Evolutionary conservation across 2,329 filamentous ascomycete species (phyloP), one percentile per base, ranked within the genome.

Genomic region (Colletotrichum musae): DNA sequence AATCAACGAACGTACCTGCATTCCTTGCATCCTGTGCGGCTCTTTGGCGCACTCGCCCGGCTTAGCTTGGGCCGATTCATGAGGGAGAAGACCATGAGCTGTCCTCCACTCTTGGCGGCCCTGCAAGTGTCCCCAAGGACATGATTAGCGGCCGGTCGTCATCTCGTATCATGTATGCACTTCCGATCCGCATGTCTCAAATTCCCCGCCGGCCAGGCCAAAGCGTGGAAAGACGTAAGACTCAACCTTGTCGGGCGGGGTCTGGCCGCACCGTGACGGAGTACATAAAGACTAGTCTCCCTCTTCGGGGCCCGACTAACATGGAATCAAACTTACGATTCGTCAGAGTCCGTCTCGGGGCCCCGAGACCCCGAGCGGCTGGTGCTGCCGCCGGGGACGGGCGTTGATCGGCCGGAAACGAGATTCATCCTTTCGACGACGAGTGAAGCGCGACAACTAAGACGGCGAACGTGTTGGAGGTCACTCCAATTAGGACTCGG

Each of bases 21-120:
- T 61, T 70, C 67, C 51, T 58, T 59, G 18, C 68, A 70, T 13
- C 68, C 68, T 12, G 28, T 70, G 16, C 68, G 63, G 53, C 24
- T 58, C 32, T 66, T 66, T 0, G 68, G 68, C 16, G 64, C 63
- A 26, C 68, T 66, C 18, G 52, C 52, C 13, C 68, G 57, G 36
- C 36, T 70, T 16, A 51, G 53, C 16, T 56, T 54, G 28, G 50
- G 43, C 13, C 68, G 68, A 28, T 61, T 67, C 3, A 36, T 9
- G 15, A 70, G 43, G 18, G 63, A 58, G 36, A 70, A 70, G 39
- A 67, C 68, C 24, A 24, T 12, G 15, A 68, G 16, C 15, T 64
- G 64, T 16, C 64, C 28, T 32, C 28, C 51, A 6, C 32, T 32
- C 18, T 32, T 28, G n/a, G 58, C 13, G 43, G 51, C 13, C 45